Percentiles rank a stretch among this genome's conserved stretches.
These are phyloP conservation scores for Avicennia marina DNA, from an alignment of 257 asterid species.

Conservation along the genomic window DNA sequence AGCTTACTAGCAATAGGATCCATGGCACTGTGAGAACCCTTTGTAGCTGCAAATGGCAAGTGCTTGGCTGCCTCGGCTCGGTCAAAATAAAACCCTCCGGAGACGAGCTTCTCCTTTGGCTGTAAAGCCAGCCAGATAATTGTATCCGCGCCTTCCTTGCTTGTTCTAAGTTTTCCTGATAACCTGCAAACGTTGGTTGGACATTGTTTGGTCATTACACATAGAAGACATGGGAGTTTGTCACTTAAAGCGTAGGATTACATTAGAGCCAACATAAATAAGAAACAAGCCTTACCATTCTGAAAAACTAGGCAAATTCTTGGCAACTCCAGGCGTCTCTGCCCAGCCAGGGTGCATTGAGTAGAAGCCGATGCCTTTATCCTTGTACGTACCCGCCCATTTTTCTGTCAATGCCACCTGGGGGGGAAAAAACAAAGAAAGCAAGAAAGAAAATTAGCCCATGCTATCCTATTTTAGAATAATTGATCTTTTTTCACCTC, in stretches of 20 bases:
- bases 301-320: constrained; percentile 63
- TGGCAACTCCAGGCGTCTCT: constrained; percentile 91
- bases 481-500: too few species aligned
- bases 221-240: background rate
- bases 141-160: constrained; percentile 88
- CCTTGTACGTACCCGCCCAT: constrained; percentile 71
- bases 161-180: constrained; percentile 75
- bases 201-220: background rate
- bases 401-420: constrained; percentile 88
- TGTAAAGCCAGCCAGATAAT: constrained; percentile 81
- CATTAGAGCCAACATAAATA: background rate
- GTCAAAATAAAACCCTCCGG: constrained; percentile 75
- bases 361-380: constrained; percentile 70
- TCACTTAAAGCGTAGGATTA: background rate
- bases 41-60: constrained; percentile 61
- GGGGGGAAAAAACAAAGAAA: too few species aligned
- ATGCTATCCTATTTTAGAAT: too few species aligned
- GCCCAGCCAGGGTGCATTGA: constrained; percentile 99
- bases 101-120: constrained; percentile 64
- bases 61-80: constrained; percentile 81
- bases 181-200: constrained; percentile 37
- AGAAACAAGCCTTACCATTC: constrained; percentile 41
- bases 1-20: constrained; percentile 51
- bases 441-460: background rate
- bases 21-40: constrained; percentile 52